Conservation (phyloP, 805 yeast species). For the Sugiyamaella chiloensis region DNA sequence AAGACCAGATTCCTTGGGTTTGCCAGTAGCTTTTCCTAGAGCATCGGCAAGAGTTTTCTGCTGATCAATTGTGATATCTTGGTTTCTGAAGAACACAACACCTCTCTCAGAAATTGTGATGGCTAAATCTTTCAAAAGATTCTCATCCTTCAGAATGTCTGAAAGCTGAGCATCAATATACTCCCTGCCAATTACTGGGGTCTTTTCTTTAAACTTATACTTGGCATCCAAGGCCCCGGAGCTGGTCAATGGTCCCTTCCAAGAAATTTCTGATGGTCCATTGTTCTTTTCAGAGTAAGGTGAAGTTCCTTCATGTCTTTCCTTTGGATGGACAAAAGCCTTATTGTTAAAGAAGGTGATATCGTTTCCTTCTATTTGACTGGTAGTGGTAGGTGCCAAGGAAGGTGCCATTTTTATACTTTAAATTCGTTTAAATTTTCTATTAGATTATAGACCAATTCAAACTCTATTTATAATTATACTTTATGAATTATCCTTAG, state of each 20-base stretch:
- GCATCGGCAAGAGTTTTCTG: conserved; percentile 29
- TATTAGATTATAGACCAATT: no score
- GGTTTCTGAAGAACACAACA: conserved; percentile 50
- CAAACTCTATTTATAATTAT: no score
- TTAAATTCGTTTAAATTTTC: no score
- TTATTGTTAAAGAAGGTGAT: not conserved
- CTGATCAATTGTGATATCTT: conserved; percentile 34
- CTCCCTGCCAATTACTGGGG: conserved; percentile 34
- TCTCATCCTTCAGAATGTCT: conserved; percentile 27
- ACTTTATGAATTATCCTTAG: no score
- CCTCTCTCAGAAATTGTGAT: conserved; percentile 45
- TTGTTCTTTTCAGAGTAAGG: conserved; percentile 25
- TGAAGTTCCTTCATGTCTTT: conserved; percentile 23
- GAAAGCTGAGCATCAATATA: conserved; percentile 28
- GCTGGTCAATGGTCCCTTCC: conserved; percentile 19
- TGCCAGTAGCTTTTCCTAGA: conserved; percentile 29
- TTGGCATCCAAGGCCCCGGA: conserved; percentile 29
- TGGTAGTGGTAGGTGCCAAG: not conserved
- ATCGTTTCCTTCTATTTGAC: not conserved
- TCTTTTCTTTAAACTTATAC: conserved; percentile 29
- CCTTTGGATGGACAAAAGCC: not conserved
- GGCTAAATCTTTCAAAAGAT: conserved; percentile 39
- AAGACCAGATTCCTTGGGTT: conserved; percentile 29
- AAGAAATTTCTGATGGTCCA: conserved; percentile 9
- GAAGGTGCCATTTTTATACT: not conserved